Conservation (phyloP, 108 stramenopile genomes). For the Hondaea fermentalgiana region DNA sequence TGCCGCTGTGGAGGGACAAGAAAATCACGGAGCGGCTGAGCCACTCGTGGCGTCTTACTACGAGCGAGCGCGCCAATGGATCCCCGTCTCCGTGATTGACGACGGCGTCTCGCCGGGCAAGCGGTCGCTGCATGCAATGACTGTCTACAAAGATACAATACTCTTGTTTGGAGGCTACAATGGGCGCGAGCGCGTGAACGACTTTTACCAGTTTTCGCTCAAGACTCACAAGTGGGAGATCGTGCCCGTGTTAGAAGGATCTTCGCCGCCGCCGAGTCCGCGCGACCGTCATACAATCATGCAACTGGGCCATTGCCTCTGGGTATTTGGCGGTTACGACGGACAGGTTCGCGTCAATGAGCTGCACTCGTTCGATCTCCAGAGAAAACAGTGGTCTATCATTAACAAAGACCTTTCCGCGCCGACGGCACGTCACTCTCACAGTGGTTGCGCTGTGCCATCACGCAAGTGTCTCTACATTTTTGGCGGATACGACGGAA, state of each 20-base stretch:
- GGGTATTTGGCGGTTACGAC: slow-evolving; percentile 34
- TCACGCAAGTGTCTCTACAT: slow-evolving; percentile 59
- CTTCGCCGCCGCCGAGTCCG: not conserved
- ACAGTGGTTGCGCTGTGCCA: not conserved
- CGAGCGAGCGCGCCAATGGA: not conserved
- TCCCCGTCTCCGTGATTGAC: not conserved
- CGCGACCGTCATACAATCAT: not conserved
- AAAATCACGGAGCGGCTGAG: no score
- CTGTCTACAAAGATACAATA: slow-evolving; percentile 48
- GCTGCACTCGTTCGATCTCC: not conserved
- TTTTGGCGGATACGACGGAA: slow-evolving; percentile 91
- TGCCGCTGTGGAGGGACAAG: no score
- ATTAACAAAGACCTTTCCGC: not conserved
- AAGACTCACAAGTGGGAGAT: not conserved
- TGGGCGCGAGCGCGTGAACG: slow-evolving; percentile 72
- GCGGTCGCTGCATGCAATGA: not conserved
- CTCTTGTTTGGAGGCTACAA: slow-evolving; percentile 91
- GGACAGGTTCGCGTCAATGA: not conserved
- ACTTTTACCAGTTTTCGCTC: slow-evolving; percentile 59
- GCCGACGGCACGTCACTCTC: not conserved
- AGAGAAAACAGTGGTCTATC: not conserved
- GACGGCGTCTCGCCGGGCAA: not conserved
- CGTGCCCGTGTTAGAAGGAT: not conserved
- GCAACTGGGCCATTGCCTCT: slow-evolving; percentile 22
- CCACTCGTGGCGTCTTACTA: not conserved